These are phyloP conservation scores for Picocystis sp. DNA, from an alignment of 163 green algal species.

Conservation along the genomic window DNA sequence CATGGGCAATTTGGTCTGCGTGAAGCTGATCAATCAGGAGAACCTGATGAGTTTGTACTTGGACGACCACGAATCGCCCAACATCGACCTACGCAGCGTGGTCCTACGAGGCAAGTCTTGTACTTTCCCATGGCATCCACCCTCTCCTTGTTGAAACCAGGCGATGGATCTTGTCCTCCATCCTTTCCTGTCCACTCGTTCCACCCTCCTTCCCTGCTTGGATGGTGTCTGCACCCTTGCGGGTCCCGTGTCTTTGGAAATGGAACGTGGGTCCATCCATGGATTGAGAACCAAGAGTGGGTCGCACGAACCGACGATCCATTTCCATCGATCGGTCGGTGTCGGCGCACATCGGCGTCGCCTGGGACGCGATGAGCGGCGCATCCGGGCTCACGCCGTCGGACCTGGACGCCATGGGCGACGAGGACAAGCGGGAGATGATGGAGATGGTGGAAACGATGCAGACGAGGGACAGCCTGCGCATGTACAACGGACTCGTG, in stretches of 20 bases:
- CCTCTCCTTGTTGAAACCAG: too few relatives aligned
- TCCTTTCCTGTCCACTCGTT: too few relatives aligned
- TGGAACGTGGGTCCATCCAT: too few relatives aligned
- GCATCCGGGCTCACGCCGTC: background rate
- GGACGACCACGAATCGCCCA: conserved; percentile 18
- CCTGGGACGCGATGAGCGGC: background rate
- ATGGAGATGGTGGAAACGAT: conserved; percentile 7
- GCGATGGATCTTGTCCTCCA: too few relatives aligned
- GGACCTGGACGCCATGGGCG: conserved; percentile 3
- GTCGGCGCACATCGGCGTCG: background rate
- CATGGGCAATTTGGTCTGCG: conserved; percentile 12
- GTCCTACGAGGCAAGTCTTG: conserved; percentile 4
- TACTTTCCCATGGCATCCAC: too few relatives aligned
- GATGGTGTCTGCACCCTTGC: background rate
- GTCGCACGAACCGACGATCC: background rate
- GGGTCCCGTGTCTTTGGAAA: too few relatives aligned
- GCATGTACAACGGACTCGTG: conserved; percentile 94
- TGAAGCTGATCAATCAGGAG: conserved; percentile 21
- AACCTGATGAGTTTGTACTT: conserved; percentile 19
- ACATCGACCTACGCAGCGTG: conserved; percentile 20
- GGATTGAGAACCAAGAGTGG: too few relatives aligned
- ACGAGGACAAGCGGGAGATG: conserved; percentile 8
- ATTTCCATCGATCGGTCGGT: background rate
- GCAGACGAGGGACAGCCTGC: conserved; percentile 42
- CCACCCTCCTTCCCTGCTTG: background rate